Percentiles rank a stretch among this genome's conserved stretches.
Conservation (phyloP, 805 yeast species). For the Nakazawaea holstii region DNA sequence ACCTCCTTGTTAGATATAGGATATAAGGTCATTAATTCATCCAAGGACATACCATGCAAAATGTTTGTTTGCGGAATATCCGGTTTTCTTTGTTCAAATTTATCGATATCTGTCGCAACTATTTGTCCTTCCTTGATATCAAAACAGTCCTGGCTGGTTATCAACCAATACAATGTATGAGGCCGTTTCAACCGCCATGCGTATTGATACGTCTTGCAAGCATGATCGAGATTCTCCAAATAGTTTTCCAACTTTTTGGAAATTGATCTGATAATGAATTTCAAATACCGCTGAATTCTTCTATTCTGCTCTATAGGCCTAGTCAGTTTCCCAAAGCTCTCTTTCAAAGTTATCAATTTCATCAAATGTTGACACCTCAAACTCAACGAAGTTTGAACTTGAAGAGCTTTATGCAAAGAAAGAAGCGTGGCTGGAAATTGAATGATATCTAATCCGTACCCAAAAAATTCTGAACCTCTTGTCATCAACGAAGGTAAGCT, state of each 20-base stretch:
- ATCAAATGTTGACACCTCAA: constrained; percentile 9
- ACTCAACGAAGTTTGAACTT: constrained; percentile 7
- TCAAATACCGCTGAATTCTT: constrained; percentile 1
- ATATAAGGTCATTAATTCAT: constrained; percentile 4
- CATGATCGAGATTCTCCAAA: constrained; percentile 4
- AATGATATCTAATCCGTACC: constrained; percentile 7
- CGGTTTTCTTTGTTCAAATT: background rate
- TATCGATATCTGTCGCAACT: constrained; percentile 1
- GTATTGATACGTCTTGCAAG: constrained; percentile 9
- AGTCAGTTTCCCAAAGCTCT: background rate
- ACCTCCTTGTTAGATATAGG: constrained; percentile 4
- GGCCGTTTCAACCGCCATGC: constrained; percentile 11
- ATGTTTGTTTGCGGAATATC: constrained; percentile 1
- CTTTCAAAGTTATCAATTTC: background rate
- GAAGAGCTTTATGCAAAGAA: constrained; percentile 7
- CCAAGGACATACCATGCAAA: constrained; percentile 3
- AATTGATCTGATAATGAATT: constrained; percentile 4
- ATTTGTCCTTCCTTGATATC: background rate
- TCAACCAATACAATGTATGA: constrained; percentile 9
- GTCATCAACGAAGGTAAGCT: constrained; percentile 5
- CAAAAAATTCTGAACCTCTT: background rate
- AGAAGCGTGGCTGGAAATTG: constrained; percentile 8
- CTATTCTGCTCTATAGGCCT: background rate
- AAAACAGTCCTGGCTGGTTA: constrained; percentile 9
- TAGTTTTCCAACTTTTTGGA: constrained; percentile 3